Evolutionary conservation across 164 flowering plant species (phyloP).

Genomic region (Akebia trifoliata): DNA sequence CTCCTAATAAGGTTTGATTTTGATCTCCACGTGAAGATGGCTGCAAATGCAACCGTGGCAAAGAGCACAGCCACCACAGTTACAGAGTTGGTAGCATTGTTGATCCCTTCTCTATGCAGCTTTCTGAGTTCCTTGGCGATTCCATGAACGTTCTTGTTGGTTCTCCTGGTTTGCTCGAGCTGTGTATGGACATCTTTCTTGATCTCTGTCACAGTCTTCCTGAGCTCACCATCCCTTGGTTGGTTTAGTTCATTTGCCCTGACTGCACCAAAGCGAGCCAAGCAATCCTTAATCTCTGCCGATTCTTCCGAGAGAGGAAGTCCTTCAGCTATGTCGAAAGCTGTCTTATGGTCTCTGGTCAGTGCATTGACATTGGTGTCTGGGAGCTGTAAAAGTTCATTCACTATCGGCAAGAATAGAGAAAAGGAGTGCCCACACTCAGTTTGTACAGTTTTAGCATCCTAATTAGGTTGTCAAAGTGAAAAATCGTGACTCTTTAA

Average conservation of each 20-base stretch:
- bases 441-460: too few relatives aligned
- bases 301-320: conserved; percentile 60
- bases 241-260: conserved; percentile 71
- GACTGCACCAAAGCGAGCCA: conserved; percentile 46
- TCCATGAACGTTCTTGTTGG: conserved; percentile 59
- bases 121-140: conserved; percentile 67
- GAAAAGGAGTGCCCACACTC: not conserved
- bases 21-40: conserved; percentile 75
- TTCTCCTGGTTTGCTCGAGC: conserved; percentile 66
- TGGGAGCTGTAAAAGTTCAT: conserved; percentile 42
- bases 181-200: conserved; percentile 70
- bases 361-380: conserved; percentile 68
- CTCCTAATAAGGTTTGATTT: too few relatives aligned
- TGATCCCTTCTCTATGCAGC: conserved; percentile 71
- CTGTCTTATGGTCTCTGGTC: conserved; percentile 69
- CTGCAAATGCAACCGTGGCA: conserved; percentile 78
- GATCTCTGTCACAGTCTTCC: conserved; percentile 64
- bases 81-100: conserved; percentile 78
- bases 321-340: conserved; percentile 70
- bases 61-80: conserved; percentile 79
- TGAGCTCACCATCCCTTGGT: conserved; percentile 68
- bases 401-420: conserved; percentile 50
- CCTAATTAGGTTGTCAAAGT: too few relatives aligned
- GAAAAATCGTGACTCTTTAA: too few relatives aligned
- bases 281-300: conserved; percentile 46